Evolutionary conservation across 2,329 filamentous ascomycete genomes (phyloP).

Genomic region (Lachnellula suecica): DNA sequence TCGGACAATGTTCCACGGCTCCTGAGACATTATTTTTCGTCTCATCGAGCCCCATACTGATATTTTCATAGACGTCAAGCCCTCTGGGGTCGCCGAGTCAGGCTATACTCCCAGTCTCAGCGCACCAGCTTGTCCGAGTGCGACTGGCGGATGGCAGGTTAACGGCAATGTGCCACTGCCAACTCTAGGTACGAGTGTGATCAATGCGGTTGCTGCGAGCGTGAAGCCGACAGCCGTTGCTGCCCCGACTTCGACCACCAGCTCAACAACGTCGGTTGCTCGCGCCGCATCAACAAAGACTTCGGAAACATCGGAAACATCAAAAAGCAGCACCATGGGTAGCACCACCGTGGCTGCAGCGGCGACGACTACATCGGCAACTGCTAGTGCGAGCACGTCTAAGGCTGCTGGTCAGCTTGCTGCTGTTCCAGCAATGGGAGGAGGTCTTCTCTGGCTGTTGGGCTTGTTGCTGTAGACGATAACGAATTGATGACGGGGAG

Average conservation of each 20-base stretch:
- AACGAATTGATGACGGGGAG: background rate
- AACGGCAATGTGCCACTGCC: slow-evolving; percentile 69
- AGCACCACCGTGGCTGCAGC: background rate
- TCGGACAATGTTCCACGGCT: too few species aligned
- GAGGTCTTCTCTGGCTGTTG: background rate
- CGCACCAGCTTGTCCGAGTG: slow-evolving; percentile 67
- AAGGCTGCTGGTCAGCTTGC: background rate
- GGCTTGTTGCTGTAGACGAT: background rate
- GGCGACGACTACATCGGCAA: too few species aligned
- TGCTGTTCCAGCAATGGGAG: background rate
- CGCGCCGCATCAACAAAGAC: background rate
- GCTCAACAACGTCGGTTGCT: background rate
- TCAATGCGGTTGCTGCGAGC: slow-evolving; percentile 8
- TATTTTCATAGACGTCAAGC: too few species aligned
- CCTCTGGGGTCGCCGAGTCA: slow-evolving; percentile 63
- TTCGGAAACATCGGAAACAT: too few species aligned
- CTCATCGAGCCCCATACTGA: too few species aligned
- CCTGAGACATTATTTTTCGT: too few species aligned
- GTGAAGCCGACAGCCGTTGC: background rate
- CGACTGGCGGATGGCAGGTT: slow-evolving; percentile 72
- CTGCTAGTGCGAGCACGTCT: too few species aligned
- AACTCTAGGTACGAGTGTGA: slow-evolving; percentile 49
- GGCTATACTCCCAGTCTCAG: slow-evolving; percentile 63
- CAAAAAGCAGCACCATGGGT: too few species aligned
- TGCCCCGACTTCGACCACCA: background rate